A percentile compares a stretch with the other conserved stretches of the same genome.
Evolutionary conservation across 148 eudicot genomes (phyloP).

Genomic region (Bassia scoparia): DNA sequence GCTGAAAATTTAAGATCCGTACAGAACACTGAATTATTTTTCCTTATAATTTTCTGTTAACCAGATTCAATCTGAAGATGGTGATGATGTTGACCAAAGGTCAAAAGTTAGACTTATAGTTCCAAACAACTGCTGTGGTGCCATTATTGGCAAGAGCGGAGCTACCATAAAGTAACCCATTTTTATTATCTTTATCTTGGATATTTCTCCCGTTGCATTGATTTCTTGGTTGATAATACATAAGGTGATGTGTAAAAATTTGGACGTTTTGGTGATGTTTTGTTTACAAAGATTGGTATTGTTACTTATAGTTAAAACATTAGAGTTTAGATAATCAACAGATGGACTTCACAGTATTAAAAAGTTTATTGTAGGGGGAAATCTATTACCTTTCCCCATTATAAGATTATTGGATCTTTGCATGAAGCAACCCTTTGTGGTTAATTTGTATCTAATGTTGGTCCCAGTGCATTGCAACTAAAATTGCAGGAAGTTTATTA

Average conservation of each 20-base stretch:
- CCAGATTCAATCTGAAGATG: slow-evolving; percentile 73
- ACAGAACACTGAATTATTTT: not conserved
- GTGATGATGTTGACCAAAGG: slow-evolving; percentile 55
- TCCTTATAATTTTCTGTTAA: slow-evolving; percentile 20
- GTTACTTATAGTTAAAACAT: no score
- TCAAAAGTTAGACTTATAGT: slow-evolving; percentile 72
- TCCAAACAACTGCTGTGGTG: slow-evolving; percentile 95
- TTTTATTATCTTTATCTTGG: slow-evolving; percentile 12
- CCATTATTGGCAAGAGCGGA: slow-evolving; percentile 95
- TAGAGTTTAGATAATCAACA: not conserved
- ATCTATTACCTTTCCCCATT: not conserved
- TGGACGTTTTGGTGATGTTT: not conserved
- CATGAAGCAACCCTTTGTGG: not conserved
- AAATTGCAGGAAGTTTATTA: not conserved
- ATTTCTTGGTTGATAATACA: not conserved
- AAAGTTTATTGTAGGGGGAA: not conserved
- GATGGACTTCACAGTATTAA: not conserved
- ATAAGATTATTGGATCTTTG: not conserved
- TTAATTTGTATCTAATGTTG: not conserved
- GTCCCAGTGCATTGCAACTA: not conserved
- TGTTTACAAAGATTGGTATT: slow-evolving; percentile 1
- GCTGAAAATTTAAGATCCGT: no score
- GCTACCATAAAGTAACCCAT: slow-evolving; percentile 72
- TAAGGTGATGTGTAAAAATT: not conserved
- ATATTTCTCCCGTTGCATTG: slow-evolving; percentile 1